These are phyloP conservation scores for Verticillium alfalfae DNA, from an alignment of 2,329 filamentous ascomycete genomes.

Conservation along the genomic window DNA sequence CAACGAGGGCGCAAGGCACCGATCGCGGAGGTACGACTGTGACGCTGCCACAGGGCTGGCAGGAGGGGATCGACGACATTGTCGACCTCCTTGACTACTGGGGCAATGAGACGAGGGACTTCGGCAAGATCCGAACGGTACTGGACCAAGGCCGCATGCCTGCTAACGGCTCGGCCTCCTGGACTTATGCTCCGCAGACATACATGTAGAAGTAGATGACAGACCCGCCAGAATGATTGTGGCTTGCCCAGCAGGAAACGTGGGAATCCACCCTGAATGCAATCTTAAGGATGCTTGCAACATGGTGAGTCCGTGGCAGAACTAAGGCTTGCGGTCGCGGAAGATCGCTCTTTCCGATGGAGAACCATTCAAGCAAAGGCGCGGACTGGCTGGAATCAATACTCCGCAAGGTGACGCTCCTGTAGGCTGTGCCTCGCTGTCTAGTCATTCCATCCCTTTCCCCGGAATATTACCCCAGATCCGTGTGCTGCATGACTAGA, in stretches of 20 bases:
- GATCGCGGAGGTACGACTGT: not conserved
- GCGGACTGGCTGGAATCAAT: not conserved
- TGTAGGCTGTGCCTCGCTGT: not conserved
- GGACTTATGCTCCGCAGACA: not conserved
- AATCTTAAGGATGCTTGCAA: not conserved
- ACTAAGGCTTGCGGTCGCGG: not conserved
- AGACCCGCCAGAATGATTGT: not conserved
- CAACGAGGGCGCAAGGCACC: not conserved
- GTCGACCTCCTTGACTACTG: not conserved
- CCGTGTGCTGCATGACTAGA: not conserved
- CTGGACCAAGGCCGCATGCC: not conserved
- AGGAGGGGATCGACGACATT: not conserved
- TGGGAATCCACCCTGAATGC: not conserved
- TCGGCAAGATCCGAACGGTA: not conserved
- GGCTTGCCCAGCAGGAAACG: not conserved
- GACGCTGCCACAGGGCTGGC: not conserved
- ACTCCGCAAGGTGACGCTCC: not conserved
- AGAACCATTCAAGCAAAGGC: not conserved
- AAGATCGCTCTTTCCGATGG: not conserved
- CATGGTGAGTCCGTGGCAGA: not conserved
- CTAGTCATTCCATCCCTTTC: not conserved
- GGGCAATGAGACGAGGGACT: constrained; percentile 1
- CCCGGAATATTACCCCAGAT: not conserved
- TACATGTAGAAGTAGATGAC: not conserved
- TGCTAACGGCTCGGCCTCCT: not conserved